Evolutionary conservation across 2,329 filamentous ascomycete genomes (phyloP).

Genomic region (Simplicillium sp.): DNA sequence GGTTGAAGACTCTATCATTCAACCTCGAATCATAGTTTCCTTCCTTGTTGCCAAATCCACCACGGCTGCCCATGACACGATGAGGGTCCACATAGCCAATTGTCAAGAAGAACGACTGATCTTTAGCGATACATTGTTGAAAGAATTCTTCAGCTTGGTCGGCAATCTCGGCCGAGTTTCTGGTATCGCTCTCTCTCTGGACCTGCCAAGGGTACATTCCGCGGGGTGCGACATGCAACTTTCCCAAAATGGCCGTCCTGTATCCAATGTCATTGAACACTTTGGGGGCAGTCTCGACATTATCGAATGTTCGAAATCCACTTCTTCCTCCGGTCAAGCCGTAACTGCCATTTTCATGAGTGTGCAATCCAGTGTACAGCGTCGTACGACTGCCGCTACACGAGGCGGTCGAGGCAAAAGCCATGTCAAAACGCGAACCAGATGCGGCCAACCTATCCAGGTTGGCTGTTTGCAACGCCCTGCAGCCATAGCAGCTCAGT

Average conservation of each 20-base stretch:
- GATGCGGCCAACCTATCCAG: conserved; percentile 27
- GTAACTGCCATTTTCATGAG: conserved; percentile 37
- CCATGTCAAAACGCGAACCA: conserved; percentile 25
- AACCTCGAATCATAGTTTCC: conserved; percentile 14
- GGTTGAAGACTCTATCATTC: conserved; percentile 14
- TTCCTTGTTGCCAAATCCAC: conserved; percentile 33
- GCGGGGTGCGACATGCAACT: conserved; percentile 35
- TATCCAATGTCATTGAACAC: conserved; percentile 29
- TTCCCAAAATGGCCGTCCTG: conserved; percentile 35
- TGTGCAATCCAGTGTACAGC: conserved; percentile 39
- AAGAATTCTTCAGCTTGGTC: conserved; percentile 28
- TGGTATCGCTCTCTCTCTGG: conserved; percentile 27
- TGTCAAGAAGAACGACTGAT: conserved; percentile 32
- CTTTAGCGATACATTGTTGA: conserved; percentile 15
- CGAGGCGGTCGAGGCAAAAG: conserved; percentile 35
- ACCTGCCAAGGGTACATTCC: conserved; percentile 31
- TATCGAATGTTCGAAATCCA: conserved; percentile 33
- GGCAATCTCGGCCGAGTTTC: conserved; percentile 31
- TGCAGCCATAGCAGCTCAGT: conserved; percentile 24
- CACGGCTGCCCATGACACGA: conserved; percentile 25
- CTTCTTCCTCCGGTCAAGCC: conserved; percentile 26
- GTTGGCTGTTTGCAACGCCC: conserved; percentile 24
- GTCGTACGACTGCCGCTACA: conserved; percentile 36
- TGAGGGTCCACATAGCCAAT: conserved; percentile 37
- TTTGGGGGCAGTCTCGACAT: conserved; percentile 29